Conservation (phyloP, 73 alveolate genomes). For the Blepharisma stoltei region DNA sequence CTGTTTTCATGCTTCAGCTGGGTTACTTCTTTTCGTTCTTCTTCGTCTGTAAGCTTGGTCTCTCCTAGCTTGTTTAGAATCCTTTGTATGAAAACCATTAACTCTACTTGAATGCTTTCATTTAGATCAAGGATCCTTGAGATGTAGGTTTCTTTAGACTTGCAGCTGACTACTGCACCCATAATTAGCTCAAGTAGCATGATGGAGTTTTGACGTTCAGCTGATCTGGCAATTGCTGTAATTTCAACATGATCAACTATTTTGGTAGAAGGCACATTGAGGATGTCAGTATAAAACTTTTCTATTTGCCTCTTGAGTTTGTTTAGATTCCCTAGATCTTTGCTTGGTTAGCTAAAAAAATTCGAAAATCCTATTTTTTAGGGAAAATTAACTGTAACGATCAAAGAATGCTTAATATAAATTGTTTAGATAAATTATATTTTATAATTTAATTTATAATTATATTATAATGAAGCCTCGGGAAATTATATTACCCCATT, state of each 20-base stretch:
- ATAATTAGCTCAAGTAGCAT: background rate
- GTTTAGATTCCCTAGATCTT: background rate
- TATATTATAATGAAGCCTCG: too few relatives aligned
- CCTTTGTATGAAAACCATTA: constrained; percentile 17
- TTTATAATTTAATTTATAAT: too few relatives aligned
- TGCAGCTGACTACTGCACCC: background rate
- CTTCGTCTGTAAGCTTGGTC: constrained; percentile 4
- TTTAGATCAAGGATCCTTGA: constrained; percentile 9
- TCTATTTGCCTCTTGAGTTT: constrained; percentile 3
- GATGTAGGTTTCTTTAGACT: background rate
- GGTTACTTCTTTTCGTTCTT: background rate
- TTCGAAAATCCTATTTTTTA: too few relatives aligned
- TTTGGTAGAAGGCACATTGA: background rate
- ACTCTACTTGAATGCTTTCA: constrained; percentile 7
- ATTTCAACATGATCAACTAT: constrained; percentile 21
- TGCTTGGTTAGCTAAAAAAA: too few relatives aligned
- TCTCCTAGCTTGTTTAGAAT: constrained; percentile 1
- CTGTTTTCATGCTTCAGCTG: constrained; percentile 8
- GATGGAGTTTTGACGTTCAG: background rate
- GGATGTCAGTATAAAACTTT: constrained; percentile 6
- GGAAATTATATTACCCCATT: too few relatives aligned
- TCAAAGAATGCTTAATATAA: too few relatives aligned
- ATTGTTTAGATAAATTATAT: too few relatives aligned
- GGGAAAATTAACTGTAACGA: too few relatives aligned
- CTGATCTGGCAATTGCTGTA: constrained; percentile 15